A percentile compares a stretch with the other conserved stretches of the same genome.
phyloP scores from a whole-genome alignment of 2,329 filamentous ascomycete species.

The Aspergillus aculeatus region DNA sequence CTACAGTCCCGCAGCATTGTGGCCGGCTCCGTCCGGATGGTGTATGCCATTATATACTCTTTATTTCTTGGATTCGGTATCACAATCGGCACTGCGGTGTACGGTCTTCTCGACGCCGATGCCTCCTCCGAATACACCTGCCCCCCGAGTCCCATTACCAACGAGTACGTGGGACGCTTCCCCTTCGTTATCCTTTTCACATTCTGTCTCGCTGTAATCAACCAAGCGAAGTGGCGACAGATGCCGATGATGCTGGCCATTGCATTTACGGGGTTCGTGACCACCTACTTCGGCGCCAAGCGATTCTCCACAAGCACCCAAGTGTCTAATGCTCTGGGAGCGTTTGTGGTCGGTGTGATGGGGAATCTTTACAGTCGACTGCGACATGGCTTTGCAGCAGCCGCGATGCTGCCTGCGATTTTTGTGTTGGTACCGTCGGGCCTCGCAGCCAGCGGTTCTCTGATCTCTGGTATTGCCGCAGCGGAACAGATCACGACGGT shows the following conservation, averaged over 20 bases:
- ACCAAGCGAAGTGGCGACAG: slow-evolving; percentile 80
- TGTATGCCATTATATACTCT: slow-evolving; percentile 73
- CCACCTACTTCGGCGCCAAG: slow-evolving; percentile 72
- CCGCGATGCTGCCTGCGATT: slow-evolving; percentile 84
- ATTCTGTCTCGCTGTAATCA: slow-evolving; percentile 73
- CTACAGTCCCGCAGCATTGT: slow-evolving; percentile 69
- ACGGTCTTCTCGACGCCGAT: slow-evolving; percentile 58
- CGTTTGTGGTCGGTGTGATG: slow-evolving; percentile 74
- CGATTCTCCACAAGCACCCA: slow-evolving; percentile 71
- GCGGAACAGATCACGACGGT: slow-evolving; percentile 54
- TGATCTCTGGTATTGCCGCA: slow-evolving; percentile 58
- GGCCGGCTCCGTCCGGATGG: slow-evolving; percentile 71
- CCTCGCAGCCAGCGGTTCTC: slow-evolving; percentile 57
- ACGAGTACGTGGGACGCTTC: slow-evolving; percentile 57
- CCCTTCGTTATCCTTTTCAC: slow-evolving; percentile 75
- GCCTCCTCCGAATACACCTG: slow-evolving; percentile 54
- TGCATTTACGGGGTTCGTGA: slow-evolving; percentile 70
- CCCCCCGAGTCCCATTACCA: slow-evolving; percentile 50
- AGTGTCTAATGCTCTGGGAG: slow-evolving; percentile 75
- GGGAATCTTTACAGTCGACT: slow-evolving; percentile 76
- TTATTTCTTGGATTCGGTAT: slow-evolving; percentile 72
- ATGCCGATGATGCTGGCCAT: slow-evolving; percentile 76
- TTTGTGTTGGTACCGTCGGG: slow-evolving; percentile 68
- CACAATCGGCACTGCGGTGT: slow-evolving; percentile 64
- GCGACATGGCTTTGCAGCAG: slow-evolving; percentile 76